These are phyloP conservation scores for Aciculoconidium aculeatum DNA, from an alignment of 805 yeast genomes.

Conservation along the genomic window DNA sequence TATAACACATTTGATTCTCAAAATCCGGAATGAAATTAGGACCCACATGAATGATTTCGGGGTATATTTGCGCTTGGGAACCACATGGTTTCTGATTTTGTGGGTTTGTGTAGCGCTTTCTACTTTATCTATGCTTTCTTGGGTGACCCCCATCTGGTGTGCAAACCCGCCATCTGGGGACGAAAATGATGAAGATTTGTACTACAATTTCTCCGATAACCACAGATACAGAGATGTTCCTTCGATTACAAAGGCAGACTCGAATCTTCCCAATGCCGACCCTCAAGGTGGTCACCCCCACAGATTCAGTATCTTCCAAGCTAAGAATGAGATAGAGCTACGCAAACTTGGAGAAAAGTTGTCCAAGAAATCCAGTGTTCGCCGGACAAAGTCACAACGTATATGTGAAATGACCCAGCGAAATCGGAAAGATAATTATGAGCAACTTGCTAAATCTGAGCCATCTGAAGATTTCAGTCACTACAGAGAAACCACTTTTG, in stretches of 20 bases:
- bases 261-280: too few relatives aligned
- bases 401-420: slow-evolving; percentile 1
- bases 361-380: slow-evolving; percentile 28
- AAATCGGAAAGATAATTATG: background rate
- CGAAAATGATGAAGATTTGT: slow-evolving; percentile 10
- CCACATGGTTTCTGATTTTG: slow-evolving; percentile 33
- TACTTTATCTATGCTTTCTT: slow-evolving; percentile 22
- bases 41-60: slow-evolving; percentile 42
- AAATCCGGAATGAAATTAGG: slow-evolving; percentile 20
- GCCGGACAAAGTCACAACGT: slow-evolving; percentile 11
- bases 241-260: too few relatives aligned
- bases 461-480: slow-evolving; percentile 8
- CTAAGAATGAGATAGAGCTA: slow-evolving; percentile 23
- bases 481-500: slow-evolving; percentile 23
- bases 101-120: slow-evolving; percentile 30
- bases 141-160: slow-evolving; percentile 45
- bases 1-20: slow-evolving; percentile 21
- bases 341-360: slow-evolving; percentile 32
- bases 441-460: slow-evolving; percentile 1
- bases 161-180: slow-evolving; percentile 37
- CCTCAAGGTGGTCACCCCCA: slow-evolving; percentile 1
- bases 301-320: slow-evolving; percentile 5
- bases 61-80: slow-evolving; percentile 37
- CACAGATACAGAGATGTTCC: slow-evolving; percentile 1
- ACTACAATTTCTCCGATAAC: slow-evolving; percentile 1